phyloP scores from a whole-genome alignment of 768 basidiomycete species.

The Pleurotus ostreatus region DNA sequence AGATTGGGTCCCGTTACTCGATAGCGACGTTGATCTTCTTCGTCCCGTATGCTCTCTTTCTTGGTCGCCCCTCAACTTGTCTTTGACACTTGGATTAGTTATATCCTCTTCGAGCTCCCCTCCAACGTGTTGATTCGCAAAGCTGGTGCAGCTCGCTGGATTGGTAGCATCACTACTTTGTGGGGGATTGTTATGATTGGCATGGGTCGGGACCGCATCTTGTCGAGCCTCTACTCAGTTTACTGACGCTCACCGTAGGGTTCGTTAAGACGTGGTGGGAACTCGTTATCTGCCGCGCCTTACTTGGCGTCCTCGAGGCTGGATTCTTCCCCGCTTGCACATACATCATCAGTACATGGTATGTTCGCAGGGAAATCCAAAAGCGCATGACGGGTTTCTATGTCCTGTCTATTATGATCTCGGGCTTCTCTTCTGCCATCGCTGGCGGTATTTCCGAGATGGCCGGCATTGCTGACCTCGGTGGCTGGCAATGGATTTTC shows the following conservation, averaged over 20 bases:
- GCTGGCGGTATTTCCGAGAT: slow-evolving; percentile 18
- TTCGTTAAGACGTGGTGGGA: slow-evolving; percentile 37
- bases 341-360: slow-evolving; percentile 21
- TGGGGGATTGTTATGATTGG: slow-evolving; percentile 42
- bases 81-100: slow-evolving; percentile 4
- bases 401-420: slow-evolving; percentile 16
- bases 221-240: neutral
- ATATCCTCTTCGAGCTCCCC: slow-evolving; percentile 35
- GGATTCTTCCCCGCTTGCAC: slow-evolving; percentile 49
- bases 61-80: slow-evolving; percentile 5
- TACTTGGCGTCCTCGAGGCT: slow-evolving; percentile 73
- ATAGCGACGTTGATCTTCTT: slow-evolving; percentile 41
- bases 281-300: slow-evolving; percentile 35
- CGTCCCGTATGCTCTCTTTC: slow-evolving; percentile 41
- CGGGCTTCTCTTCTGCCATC: slow-evolving; percentile 23
- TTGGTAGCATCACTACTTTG: slow-evolving; percentile 33
- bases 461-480: slow-evolving; percentile 20
- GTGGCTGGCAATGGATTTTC: slow-evolving; percentile 36
- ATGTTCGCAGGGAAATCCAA: slow-evolving; percentile 20
- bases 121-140: slow-evolving; percentile 38
- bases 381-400: slow-evolving; percentile 21
- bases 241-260: slow-evolving; percentile 15
- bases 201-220: slow-evolving; percentile 21
- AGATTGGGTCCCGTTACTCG: slow-evolving; percentile 31
- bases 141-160: slow-evolving; percentile 39